These are phyloP conservation scores for Ganoderma lingzhi DNA, from an alignment of 1,284 basidiomycete genomes.

Conservation along the genomic window DNA sequence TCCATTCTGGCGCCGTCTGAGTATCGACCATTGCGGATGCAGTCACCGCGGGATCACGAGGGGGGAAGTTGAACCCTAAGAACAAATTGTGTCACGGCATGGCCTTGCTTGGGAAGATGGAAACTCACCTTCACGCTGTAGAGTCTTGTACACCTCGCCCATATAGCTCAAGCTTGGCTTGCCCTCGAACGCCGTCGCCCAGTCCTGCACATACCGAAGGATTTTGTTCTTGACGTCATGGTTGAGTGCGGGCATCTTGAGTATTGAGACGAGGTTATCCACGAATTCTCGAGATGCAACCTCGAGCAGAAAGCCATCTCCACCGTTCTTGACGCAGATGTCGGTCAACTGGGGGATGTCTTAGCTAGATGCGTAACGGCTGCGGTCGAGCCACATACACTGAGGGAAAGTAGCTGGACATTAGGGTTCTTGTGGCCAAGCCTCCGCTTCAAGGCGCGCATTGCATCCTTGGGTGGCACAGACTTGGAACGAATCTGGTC, in stretches of 20 bases:
- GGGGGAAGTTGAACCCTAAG: constrained; percentile 84
- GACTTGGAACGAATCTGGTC: constrained; percentile 96
- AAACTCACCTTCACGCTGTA: constrained; percentile 74
- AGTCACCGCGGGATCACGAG: constrained; percentile 72
- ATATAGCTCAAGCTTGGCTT: constrained; percentile 82
- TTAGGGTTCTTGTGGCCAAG: constrained; percentile 97
- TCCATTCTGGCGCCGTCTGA: constrained; percentile 93
- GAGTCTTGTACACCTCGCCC: constrained; percentile 81
- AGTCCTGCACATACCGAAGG: constrained; percentile 87
- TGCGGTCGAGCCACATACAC: constrained; percentile 60
- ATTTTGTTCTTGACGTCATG: constrained; percentile 88
- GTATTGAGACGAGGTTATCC: constrained; percentile 88
- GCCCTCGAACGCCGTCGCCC: constrained; percentile 91
- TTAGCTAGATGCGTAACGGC: constrained; percentile 16
- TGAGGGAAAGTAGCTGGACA: constrained; percentile 88
- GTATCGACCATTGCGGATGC: constrained; percentile 89
- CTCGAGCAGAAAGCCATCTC: constrained; percentile 89
- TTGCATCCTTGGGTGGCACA: constrained; percentile 85
- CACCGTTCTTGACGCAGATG: constrained; percentile 97
- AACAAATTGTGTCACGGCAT: constrained; percentile 13
- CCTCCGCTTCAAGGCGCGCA: constrained; percentile 89
- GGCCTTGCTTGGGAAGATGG: background rate
- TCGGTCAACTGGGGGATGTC: constrained; percentile 77
- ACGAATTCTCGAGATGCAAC: constrained; percentile 92
- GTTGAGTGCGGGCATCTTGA: constrained; percentile 78